These are phyloP conservation scores for Talaromyces sp. DNA, from an alignment of 2,329 filamentous ascomycete species.

Conservation along the genomic window DNA sequence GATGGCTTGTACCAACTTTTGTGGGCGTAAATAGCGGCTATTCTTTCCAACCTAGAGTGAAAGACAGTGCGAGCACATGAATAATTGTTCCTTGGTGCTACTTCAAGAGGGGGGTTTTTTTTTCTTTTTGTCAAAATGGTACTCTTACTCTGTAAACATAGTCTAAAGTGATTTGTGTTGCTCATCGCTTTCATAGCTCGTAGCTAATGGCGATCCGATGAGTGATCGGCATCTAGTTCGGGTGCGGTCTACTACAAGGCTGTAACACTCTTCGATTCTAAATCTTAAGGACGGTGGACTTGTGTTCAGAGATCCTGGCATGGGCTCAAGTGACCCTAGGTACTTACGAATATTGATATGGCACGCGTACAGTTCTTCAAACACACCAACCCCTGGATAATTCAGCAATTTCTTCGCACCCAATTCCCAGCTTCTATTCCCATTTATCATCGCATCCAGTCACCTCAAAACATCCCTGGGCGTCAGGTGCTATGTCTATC, in stretches of 20 bases:
- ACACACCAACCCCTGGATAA: not conserved
- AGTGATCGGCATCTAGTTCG: not conserved
- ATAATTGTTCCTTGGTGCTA: not conserved
- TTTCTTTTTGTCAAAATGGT: not conserved
- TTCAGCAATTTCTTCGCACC: not conserved
- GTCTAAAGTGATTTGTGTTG: not conserved
- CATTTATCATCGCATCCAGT: not conserved
- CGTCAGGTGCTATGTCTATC: not conserved
- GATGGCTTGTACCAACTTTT: not conserved
- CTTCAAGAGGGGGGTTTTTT: not conserved
- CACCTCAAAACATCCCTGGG: not conserved
- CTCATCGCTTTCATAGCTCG: not conserved
- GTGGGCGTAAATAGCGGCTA: not conserved
- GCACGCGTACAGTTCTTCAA: not conserved
- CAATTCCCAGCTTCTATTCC: not conserved
- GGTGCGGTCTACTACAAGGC: not conserved
- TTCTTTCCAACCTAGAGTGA: not conserved
- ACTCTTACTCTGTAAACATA: not conserved
- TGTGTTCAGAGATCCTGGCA: not conserved
- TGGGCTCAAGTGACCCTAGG: not conserved
- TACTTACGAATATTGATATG: not conserved
- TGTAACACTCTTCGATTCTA: not conserved
- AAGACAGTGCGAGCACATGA: not conserved
- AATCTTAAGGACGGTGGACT: not conserved
- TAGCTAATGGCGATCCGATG: not conserved